Percentiles rank a stretch among this genome's conserved stretches.
These are phyloP conservation scores for Avena atlantica DNA, from an alignment of 176 grass and related monocot genomes.

Conservation along the genomic window DNA sequence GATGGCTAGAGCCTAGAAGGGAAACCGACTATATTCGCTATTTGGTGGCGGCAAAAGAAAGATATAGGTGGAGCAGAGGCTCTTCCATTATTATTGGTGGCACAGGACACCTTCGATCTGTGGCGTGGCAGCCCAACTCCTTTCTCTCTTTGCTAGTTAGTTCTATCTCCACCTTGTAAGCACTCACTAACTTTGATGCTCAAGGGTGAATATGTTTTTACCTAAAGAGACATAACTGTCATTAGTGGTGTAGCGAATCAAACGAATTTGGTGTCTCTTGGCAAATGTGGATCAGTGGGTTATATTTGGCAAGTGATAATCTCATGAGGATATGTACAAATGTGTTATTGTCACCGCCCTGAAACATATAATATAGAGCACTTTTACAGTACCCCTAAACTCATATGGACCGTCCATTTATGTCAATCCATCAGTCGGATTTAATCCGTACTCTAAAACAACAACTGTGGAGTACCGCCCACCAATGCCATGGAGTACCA, in stretches of 20 bases:
- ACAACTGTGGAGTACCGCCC: too few species aligned
- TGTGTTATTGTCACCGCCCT: background rate
- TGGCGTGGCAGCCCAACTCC: background rate
- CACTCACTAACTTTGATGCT: background rate
- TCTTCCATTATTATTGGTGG: background rate
- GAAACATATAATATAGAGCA: background rate
- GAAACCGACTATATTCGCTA: background rate
- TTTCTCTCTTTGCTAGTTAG: background rate
- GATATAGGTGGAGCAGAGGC: background rate
- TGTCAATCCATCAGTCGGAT: too few species aligned
- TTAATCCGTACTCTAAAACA: too few species aligned
- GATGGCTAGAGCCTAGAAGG: background rate
- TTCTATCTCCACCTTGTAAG: background rate
- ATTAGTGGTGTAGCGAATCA: background rate
- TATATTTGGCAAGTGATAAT: background rate
- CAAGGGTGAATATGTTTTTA: background rate
- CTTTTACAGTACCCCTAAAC: too few species aligned
- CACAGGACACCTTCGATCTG: background rate
- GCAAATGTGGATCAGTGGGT: background rate
- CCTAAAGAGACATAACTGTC: background rate
- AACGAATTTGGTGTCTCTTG: background rate
- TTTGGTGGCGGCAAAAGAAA: background rate
- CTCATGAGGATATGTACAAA: background rate
- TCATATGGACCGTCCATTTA: too few species aligned
- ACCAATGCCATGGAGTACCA: too few species aligned